Base-by-base conservation (phyloP, 208 protist species). In the Wallacemonas sp. region DNA sequence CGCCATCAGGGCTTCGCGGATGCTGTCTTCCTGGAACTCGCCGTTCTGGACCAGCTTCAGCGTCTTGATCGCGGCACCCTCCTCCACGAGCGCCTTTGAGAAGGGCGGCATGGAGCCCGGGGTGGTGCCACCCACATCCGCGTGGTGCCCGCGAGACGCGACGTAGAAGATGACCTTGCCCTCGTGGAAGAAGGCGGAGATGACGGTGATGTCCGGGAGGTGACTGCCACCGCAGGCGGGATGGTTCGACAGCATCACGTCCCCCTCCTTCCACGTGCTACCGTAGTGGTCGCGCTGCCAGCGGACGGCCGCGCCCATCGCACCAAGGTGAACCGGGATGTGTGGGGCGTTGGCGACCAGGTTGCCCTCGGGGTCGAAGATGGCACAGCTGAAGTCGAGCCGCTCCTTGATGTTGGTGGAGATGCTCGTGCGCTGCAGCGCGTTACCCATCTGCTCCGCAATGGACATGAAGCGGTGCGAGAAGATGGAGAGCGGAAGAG, bases 401-500 rank as follows among this genome's bases (percentile, higher is more conserved):
- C 93, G 69, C 76, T 98, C 95, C 62, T 99, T 99, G 76, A 99
- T 99, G 70, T 98, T 99, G 39, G 94, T 98, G 1, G 90, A 97
- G 47, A 98, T 96, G 23, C 94, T 87, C 14, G 97, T 99, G 29
- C 96, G 80, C 77, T 98, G 96, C 39, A 99, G 74, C 1, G 95
- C 91, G 27, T 86, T 85, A 27, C 97, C 97, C 97, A 99, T 99
- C 74, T 99, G 97, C 75, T 99, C 97, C 11, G 97, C 97, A 61
- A 99, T 98, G 39, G 79, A 89, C 97, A 99, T 99, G 77, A 99
- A 99, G 26, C 96, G 81, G 72, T 99, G 92, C 38, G 77, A 77
- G 64, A 98, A 98, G 27, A 99, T 90, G 27, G 90, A 96, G 9
- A 99, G 80, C 26, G 77, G 69, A 27, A 99, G 89, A 21, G 88